phyloP scores from a whole-genome alignment of 176 grass and related monocot genomes.

The Carex scoparia region DNA sequence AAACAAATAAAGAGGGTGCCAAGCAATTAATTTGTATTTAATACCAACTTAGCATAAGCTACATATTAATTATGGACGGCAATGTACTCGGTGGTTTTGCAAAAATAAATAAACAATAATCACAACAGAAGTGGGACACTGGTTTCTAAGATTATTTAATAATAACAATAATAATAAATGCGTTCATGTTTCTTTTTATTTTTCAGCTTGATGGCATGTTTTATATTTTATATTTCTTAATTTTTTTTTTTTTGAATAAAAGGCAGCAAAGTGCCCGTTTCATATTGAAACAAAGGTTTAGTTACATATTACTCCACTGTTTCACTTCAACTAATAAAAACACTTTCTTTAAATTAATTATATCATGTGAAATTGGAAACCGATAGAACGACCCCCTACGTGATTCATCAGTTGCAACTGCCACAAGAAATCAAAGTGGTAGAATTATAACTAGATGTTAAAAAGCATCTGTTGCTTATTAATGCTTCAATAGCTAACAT shows the following conservation, averaged over 20 bases:
- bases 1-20: background rate
- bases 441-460: background rate
- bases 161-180: background rate
- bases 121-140: background rate
- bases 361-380: no score
- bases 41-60: background rate
- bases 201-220: background rate
- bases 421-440: background rate
- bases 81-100: background rate
- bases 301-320: no score
- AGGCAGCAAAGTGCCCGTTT: no score
- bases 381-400: background rate
- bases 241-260: no score
- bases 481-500: background rate
- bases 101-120: background rate
- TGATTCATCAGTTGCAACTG: background rate
- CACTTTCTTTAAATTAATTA: background rate
- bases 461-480: background rate
- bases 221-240: no score
- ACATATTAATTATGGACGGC: background rate
- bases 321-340: no score
- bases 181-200: background rate
- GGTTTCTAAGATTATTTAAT: background rate
- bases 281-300: no score
- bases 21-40: background rate